phyloP scores from a whole-genome alignment of 768 basidiomycete genomes.

The Lactarius indigo region DNA sequence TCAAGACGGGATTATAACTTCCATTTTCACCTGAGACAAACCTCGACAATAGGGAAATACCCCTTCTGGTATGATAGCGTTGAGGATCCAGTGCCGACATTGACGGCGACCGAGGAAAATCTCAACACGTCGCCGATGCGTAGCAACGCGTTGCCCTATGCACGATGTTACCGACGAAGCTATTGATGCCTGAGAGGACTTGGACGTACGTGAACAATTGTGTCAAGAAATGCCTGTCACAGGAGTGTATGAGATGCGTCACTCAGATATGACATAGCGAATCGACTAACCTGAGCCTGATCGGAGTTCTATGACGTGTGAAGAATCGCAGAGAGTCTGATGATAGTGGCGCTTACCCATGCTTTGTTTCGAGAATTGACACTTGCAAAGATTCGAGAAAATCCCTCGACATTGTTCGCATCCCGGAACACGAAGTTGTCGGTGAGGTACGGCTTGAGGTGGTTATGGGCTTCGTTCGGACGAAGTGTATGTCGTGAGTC shows the following conservation, averaged over 20 bases:
- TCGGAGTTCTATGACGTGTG: constrained; percentile 25
- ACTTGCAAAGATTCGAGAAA: constrained; percentile 29
- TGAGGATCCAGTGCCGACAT: constrained; percentile 12
- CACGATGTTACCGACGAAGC: background rate
- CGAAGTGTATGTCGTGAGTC: constrained; percentile 18
- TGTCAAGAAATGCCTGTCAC: constrained; percentile 30
- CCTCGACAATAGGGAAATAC: constrained; percentile 34
- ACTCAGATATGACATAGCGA: background rate
- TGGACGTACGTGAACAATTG: constrained; percentile 27
- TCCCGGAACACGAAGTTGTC: constrained; percentile 29
- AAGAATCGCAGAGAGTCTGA: background rate
- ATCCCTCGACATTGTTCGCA: constrained; percentile 28
- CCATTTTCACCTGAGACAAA: constrained; percentile 11
- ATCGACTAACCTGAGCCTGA: constrained; percentile 31
- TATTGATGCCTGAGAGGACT: background rate
- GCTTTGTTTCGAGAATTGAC: constrained; percentile 27
- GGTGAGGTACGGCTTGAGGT: constrained; percentile 28
- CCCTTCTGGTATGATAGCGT: constrained; percentile 34
- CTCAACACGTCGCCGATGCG: constrained; percentile 33
- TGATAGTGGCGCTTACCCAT: constrained; percentile 25
- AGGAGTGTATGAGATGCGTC: background rate
- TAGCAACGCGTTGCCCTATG: constrained; percentile 31
- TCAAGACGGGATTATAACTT: background rate
- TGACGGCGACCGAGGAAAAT: constrained; percentile 26
- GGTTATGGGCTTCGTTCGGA: constrained; percentile 31